Evolutionary conservation across 176 grass and related monocot species (phyloP).

Genomic region (Olyra latifolia): DNA sequence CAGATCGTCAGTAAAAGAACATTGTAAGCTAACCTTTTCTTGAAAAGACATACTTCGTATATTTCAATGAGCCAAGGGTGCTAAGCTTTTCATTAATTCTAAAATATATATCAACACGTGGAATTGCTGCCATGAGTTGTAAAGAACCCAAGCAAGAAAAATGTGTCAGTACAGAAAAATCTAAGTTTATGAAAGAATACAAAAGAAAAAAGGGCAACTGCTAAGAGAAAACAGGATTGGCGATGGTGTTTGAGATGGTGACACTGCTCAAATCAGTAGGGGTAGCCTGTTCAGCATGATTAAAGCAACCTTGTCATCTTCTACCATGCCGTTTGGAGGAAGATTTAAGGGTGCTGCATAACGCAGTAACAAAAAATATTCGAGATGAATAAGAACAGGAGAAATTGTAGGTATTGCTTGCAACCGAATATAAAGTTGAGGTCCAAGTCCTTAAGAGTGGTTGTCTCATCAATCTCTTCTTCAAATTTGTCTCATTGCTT

Average conservation of each 20-base stretch:
- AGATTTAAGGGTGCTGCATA: slow-evolving; percentile 68
- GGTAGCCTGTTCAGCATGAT: slow-evolving; percentile 75
- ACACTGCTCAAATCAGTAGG: slow-evolving; percentile 52
- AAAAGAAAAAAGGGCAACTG: slow-evolving; percentile 46
- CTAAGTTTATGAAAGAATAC: not conserved
- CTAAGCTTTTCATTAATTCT: slow-evolving; percentile 93
- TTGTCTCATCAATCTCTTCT: slow-evolving; percentile 92
- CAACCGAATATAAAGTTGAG: slow-evolving; percentile 84
- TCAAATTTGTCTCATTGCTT: slow-evolving; percentile 79
- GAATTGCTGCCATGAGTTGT: slow-evolving; percentile 88
- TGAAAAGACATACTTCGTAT: slow-evolving; percentile 59
- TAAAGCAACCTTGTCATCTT: slow-evolving; percentile 87
- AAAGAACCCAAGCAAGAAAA: slow-evolving; percentile 29
- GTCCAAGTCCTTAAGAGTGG: too few relatives aligned
- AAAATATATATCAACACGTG: slow-evolving; percentile 76
- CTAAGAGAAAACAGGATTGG: slow-evolving; percentile 77
- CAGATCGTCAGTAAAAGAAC: slow-evolving; percentile 27
- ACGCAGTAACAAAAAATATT: slow-evolving; percentile 52
- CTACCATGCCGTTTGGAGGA: slow-evolving; percentile 64
- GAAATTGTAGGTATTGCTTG: not conserved
- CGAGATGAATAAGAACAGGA: slow-evolving; percentile 21
- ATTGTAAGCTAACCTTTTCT: slow-evolving; percentile 5
- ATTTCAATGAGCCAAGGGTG: slow-evolving; percentile 77
- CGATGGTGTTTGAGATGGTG: slow-evolving; percentile 58
- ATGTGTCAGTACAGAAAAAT: slow-evolving; percentile 27